A percentile compares a stretch with the other conserved stretches of the same genome.
phyloP scores from a whole-genome alignment of 2,329 filamentous ascomycete genomes.

The Cadophora sp. region DNA sequence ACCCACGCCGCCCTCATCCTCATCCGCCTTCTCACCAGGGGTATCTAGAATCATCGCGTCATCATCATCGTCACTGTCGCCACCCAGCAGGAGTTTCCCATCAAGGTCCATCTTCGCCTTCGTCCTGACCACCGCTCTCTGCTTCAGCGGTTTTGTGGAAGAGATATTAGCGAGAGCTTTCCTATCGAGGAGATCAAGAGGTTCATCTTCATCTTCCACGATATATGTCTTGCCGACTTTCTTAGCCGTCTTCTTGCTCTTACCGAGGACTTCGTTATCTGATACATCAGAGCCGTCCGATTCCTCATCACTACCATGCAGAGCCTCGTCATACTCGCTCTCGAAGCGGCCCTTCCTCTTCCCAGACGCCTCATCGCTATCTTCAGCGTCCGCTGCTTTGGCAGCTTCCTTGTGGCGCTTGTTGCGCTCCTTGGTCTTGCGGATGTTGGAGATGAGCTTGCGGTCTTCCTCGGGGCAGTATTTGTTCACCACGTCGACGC shows the following conservation, averaged over 20 bases:
- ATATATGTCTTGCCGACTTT: slow-evolving; percentile 81
- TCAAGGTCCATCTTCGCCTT: slow-evolving; percentile 77
- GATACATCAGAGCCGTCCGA: slow-evolving; percentile 69
- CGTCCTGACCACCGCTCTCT: slow-evolving; percentile 55
- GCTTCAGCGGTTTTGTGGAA: slow-evolving; percentile 79
- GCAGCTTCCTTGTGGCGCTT: slow-evolving; percentile 86
- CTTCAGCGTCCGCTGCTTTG: slow-evolving; percentile 62
- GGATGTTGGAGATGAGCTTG: slow-evolving; percentile 92
- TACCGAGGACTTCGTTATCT: slow-evolving; percentile 62
- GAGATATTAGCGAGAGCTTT: slow-evolving; percentile 92
- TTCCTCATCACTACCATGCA: slow-evolving; percentile 66
- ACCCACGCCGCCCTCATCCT: slow-evolving; percentile 62
- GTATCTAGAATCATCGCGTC: slow-evolving; percentile 71
- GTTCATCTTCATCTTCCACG: slow-evolving; percentile 92
- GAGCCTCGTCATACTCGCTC: slow-evolving; percentile 94
- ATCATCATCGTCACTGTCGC: slow-evolving; percentile 57
- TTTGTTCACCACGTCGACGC: slow-evolving; percentile 79
- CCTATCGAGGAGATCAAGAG: slow-evolving; percentile 89
- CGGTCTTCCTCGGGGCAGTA: slow-evolving; percentile 84
- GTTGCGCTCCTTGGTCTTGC: slow-evolving; percentile 89
- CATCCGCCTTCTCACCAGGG: slow-evolving; percentile 49
- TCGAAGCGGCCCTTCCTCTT: slow-evolving; percentile 73
- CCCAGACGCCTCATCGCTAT: slow-evolving; percentile 61
- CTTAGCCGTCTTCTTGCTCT: slow-evolving; percentile 55
- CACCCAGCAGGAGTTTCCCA: slow-evolving; percentile 80